Evolutionary conservation across 139 green algal species (phyloP).

Genomic region (Nannochloris sp.): DNA sequence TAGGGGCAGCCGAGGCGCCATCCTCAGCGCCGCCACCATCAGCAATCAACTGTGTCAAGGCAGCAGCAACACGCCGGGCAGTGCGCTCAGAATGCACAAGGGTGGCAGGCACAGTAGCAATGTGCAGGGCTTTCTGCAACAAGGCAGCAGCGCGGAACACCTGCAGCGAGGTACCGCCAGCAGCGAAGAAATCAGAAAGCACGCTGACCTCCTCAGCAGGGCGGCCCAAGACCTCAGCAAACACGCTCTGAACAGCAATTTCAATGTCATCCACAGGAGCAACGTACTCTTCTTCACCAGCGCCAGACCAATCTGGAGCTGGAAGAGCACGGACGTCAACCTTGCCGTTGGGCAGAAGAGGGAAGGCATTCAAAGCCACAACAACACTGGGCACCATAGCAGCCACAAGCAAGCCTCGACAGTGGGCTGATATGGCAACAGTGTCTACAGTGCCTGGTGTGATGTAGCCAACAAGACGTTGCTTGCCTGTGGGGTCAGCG

Average conservation of each 20-base stretch:
- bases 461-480: conserved; percentile 17
- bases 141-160: not conserved
- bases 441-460: not conserved
- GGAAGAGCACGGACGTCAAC: conserved; percentile 5
- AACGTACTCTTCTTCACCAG: too few species aligned
- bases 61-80: not conserved
- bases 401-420: not conserved
- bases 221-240: not conserved
- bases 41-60: not conserved
- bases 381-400: conserved; percentile 23
- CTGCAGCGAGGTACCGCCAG: not conserved
- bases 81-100: not conserved
- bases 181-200: not conserved
- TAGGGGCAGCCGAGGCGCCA: not conserved
- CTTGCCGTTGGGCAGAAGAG: conserved; percentile 24
- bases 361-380: conserved; percentile 13
- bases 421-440: not conserved
- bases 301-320: too few species aligned
- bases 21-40: not conserved
- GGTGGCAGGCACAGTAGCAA: not conserved
- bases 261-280: not conserved
- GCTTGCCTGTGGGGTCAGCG: not conserved
- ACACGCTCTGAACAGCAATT: not conserved
- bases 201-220: not conserved
- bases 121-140: not conserved